Percentiles rank a stretch among this genome's conserved stretches.
These are phyloP conservation scores for Cinnamomum micranthum DNA, from an alignment of 164 flowering plant species.

Conservation along the genomic window DNA sequence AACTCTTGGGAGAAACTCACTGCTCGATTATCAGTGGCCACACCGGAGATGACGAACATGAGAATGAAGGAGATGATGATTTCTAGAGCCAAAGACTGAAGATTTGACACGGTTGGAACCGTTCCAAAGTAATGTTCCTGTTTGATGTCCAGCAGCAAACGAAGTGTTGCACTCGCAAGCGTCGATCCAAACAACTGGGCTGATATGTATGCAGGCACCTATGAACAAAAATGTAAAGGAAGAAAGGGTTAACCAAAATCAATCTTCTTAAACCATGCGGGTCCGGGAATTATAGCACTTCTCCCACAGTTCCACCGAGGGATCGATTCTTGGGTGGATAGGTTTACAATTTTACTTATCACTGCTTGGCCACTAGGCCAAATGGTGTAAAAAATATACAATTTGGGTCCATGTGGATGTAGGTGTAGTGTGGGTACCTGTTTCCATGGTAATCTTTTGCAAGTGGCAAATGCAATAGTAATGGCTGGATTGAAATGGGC, in stretches of 20 bases:
- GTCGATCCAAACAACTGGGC: slow-evolving; percentile 48
- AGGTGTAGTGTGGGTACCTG: slow-evolving; percentile 28
- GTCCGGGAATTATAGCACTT: too few relatives aligned
- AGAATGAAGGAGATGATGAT: slow-evolving; percentile 55
- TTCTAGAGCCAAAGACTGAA: slow-evolving; percentile 47
- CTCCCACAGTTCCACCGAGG: too few relatives aligned
- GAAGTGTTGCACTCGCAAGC: slow-evolving; percentile 42
- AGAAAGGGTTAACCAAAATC: too few relatives aligned
- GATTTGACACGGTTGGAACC: slow-evolving; percentile 34
- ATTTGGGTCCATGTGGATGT: too few relatives aligned
- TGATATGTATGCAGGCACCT: slow-evolving; percentile 38
- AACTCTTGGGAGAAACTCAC: slow-evolving; percentile 15
- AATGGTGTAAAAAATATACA: too few relatives aligned
- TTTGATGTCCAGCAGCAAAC: slow-evolving; percentile 29
- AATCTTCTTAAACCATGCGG: too few relatives aligned
- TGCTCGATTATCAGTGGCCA: slow-evolving; percentile 57
- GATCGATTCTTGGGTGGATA: too few relatives aligned
- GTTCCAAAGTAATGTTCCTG: slow-evolving; percentile 41
- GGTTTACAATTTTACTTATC: too few relatives aligned
- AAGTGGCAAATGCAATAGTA: slow-evolving; percentile 53
- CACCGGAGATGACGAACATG: slow-evolving; percentile 64
- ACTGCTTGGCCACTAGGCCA: too few relatives aligned
- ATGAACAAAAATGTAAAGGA: too few relatives aligned
- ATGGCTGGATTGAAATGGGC: slow-evolving; percentile 69
- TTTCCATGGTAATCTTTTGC: slow-evolving; percentile 46